Conservation (phyloP, 2,329 filamentous ascomycete genomes). For the Scedosporium boydii region DNA sequence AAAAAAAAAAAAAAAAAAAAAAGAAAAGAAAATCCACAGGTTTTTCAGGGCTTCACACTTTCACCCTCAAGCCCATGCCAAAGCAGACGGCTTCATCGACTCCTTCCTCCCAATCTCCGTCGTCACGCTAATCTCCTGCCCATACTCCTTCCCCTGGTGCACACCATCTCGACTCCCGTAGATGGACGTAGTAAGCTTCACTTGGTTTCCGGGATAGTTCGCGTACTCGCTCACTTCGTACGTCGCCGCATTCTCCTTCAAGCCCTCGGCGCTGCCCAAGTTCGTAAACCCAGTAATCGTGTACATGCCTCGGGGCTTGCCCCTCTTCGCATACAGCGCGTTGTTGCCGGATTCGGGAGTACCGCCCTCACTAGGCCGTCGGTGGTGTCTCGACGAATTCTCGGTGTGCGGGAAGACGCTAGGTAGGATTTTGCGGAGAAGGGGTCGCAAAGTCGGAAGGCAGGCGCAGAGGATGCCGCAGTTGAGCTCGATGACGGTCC, state of each 20-base stretch:
- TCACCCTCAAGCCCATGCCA: too few relatives aligned
- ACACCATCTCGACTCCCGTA: background rate
- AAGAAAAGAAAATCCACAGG: too few relatives aligned
- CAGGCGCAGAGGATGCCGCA: slow-evolving; percentile 28
- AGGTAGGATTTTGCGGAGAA: slow-evolving; percentile 12
- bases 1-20: too few relatives aligned
- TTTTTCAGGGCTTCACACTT: too few relatives aligned
- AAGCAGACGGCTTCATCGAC: background rate
- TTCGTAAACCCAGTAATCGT: background rate
- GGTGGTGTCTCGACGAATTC: background rate
- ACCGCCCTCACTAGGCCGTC: background rate
- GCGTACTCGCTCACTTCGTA: background rate
- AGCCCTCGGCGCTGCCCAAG: background rate
- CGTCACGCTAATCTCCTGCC: background rate
- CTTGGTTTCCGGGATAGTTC: background rate
- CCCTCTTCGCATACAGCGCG: background rate
- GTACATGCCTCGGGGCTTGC: background rate
- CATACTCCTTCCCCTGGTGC: background rate
- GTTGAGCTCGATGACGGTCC: slow-evolving; percentile 29
- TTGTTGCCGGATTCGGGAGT: background rate
- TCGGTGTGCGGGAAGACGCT: background rate
- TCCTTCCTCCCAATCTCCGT: slow-evolving; percentile 2
- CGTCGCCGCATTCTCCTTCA: slow-evolving; percentile 2
- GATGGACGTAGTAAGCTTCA: background rate
- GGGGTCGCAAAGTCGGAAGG: slow-evolving; percentile 26